Evolutionary conservation across 1,284 basidiomycete genomes (phyloP).

Genomic region (Rhodotorula sp.): DNA sequence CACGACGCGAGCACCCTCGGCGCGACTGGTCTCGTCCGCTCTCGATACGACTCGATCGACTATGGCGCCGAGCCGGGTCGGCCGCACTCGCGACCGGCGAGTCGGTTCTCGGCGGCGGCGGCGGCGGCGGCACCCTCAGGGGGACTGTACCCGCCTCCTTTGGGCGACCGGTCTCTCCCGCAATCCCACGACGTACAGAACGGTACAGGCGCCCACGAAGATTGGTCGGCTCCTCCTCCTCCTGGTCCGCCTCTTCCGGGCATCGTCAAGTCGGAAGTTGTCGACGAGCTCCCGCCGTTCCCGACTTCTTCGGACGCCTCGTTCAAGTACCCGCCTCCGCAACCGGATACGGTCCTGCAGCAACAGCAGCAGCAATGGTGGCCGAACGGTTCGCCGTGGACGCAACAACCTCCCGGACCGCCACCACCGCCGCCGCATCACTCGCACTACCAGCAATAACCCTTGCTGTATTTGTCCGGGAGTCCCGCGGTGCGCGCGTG

Average conservation of each 20-base stretch:
- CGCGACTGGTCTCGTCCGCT: neutral
- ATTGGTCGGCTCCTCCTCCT: too few species aligned
- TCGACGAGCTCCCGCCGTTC: neutral
- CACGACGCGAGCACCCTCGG: neutral
- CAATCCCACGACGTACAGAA: too few species aligned
- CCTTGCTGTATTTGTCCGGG: too few species aligned
- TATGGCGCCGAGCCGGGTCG: neutral
- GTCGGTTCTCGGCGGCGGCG: neutral
- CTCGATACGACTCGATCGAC: neutral
- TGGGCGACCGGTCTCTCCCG: too few species aligned
- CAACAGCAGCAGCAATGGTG: slow-evolving; percentile 10
- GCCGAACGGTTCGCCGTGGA: neutral
- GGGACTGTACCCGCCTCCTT: too few species aligned
- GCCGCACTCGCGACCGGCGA: neutral
- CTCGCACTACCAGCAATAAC: neutral
- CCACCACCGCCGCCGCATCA: neutral
- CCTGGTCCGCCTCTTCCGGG: neutral
- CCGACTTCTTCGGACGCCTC: neutral
- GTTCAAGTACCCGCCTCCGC: neutral
- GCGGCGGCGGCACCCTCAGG: too few species aligned
- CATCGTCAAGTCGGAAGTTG: neutral
- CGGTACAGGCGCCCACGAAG: too few species aligned
- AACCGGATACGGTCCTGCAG: too few species aligned
- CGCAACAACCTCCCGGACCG: neutral
- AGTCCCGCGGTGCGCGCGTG: neutral